phyloP scores from a whole-genome alignment of 441 rosid genomes.

The California macrophylla region DNA sequence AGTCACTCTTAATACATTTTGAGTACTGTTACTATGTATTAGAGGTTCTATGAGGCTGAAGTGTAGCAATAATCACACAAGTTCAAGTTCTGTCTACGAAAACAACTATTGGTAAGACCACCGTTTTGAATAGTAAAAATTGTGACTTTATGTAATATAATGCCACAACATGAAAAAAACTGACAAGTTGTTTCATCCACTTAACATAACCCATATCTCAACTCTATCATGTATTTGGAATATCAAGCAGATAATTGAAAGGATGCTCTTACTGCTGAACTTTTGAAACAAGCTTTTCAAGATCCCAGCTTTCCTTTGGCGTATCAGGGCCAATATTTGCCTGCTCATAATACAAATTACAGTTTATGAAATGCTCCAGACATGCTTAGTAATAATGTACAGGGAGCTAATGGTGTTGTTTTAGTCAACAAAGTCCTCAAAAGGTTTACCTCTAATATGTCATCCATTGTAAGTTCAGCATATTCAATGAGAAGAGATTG shows the following conservation, averaged over 20 bases:
- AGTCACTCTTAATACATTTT: background rate
- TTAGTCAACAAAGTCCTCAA: conserved; percentile 8
- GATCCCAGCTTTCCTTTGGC: conserved; percentile 77
- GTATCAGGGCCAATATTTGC: conserved; percentile 81
- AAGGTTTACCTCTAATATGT: conserved; percentile 69
- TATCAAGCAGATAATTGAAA: background rate
- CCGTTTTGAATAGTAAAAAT: background rate
- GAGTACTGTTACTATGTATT: background rate
- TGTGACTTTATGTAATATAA: background rate
- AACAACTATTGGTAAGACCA: background rate
- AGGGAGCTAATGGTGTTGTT: background rate
- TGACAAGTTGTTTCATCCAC: background rate
- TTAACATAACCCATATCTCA: background rate
- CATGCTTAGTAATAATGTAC: background rate
- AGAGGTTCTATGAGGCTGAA: background rate
- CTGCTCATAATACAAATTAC: conserved; percentile 29
- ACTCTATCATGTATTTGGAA: background rate
- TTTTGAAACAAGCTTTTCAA: conserved; percentile 85
- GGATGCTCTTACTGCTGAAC: conserved; percentile 64
- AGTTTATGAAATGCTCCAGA: conserved; percentile 11
- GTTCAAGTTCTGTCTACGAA: background rate
- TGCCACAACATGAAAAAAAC: background rate
- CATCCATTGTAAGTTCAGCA: conserved; percentile 95
- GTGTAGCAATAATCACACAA: background rate
- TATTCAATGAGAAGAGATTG: conserved; percentile 81